These are phyloP conservation scores for Purpureocillium takamizusanense DNA, from an alignment of 2,329 filamentous ascomycete species.

Conservation along the genomic window DNA sequence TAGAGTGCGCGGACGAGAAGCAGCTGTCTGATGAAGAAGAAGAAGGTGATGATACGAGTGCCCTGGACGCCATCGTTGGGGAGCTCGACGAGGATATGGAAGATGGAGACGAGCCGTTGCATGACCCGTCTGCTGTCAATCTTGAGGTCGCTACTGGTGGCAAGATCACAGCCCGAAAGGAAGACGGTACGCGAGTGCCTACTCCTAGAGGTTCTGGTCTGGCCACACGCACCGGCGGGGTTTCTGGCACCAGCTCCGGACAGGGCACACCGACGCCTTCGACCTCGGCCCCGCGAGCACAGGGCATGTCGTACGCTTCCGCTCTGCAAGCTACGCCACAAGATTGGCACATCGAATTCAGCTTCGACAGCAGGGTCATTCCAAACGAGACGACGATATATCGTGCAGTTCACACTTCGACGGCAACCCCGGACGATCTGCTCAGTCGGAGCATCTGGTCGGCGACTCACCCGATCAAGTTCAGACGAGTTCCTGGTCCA, in stretches of 20 bases:
- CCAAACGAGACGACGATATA: conserved; percentile 93
- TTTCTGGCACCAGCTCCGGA: conserved; percentile 19
- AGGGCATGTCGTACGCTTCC: conserved; percentile 70
- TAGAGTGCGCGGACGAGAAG: conserved; percentile 91
- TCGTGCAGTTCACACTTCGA: conserved; percentile 70
- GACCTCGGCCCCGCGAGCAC: conserved; percentile 45
- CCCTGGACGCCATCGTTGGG: conserved; percentile 81
- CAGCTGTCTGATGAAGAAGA: conserved; percentile 67
- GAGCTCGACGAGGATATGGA: conserved; percentile 81
- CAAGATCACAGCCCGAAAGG: conserved; percentile 82
- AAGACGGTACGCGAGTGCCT: conserved; percentile 78
- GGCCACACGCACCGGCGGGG: conserved; percentile 30
- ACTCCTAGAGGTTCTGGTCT: conserved; percentile 60
- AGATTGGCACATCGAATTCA: conserved; percentile 98
- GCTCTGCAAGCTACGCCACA: conserved; percentile 73
- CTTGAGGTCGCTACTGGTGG: conserved; percentile 81
- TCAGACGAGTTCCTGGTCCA: conserved; percentile 76
- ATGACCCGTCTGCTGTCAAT: conserved; percentile 78
- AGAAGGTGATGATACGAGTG: conserved; percentile 54
- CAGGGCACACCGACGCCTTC: conserved; percentile 39
- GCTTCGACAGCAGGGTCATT: conserved; percentile 72
- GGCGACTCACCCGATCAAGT: conserved; percentile 82
- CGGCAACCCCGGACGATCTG: conserved; percentile 48
- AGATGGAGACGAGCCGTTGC: conserved; percentile 55
- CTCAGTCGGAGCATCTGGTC: conserved; percentile 78